These are phyloP conservation scores for Solanum clarkiae DNA, from an alignment of 257 asterid species.

Conservation along the genomic window DNA sequence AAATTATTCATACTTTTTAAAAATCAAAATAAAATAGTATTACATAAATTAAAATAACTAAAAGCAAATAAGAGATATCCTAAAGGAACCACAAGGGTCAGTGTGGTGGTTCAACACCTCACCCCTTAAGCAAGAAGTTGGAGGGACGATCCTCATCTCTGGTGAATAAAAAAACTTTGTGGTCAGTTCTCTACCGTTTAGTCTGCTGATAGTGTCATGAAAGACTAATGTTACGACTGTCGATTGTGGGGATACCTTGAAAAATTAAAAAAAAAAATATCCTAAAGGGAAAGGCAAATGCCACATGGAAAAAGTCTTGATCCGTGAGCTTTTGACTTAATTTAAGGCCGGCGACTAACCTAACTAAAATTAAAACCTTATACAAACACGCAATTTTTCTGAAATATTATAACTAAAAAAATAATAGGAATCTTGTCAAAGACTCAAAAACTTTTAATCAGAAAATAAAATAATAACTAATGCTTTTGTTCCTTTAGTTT, in stretches of 20 bases:
- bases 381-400: not conserved
- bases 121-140: too few relatives aligned
- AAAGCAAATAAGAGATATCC: too few relatives aligned
- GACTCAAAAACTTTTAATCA: not conserved
- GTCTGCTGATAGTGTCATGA: rapidly evolving
- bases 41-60: too few relatives aligned
- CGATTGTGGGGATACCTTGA: rapidly evolving
- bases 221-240: rapidly evolving
- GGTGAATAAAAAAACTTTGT: too few relatives aligned
- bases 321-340: not conserved
- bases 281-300: not conserved
- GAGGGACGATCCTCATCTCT: too few relatives aligned
- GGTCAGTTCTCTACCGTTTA: too few relatives aligned
- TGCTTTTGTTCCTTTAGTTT: not conserved
- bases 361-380: not conserved
- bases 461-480: not conserved
- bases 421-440: not conserved
- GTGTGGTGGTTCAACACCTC: too few relatives aligned
- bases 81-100: too few relatives aligned
- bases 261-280: not conserved
- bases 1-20: too few relatives aligned
- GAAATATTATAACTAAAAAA: not conserved
- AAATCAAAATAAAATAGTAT: too few relatives aligned
- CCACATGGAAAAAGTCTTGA: not conserved
- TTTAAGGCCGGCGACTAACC: not conserved